A percentile compares a stretch with the other conserved stretches of the same genome.
phyloP scores from a whole-genome alignment of 352 stramenopile genomes.

The Phytophthora parvispora region DNA sequence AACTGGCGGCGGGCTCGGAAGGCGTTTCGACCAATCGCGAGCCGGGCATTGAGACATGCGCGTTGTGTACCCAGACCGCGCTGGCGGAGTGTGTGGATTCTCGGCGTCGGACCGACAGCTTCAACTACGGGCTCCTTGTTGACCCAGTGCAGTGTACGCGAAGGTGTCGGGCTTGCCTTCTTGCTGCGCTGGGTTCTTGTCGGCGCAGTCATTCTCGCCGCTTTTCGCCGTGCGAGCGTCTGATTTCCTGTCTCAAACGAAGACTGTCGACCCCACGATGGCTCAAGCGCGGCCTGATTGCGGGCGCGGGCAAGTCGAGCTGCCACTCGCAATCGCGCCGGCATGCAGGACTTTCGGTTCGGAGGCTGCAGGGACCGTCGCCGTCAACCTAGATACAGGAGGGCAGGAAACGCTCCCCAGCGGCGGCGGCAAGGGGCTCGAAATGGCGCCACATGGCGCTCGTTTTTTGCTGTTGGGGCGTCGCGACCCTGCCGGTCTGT shows the following conservation, averaged over 20 bases:
- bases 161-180: too few species aligned
- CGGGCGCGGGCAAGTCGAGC: neutral
- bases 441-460: neutral
- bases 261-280: constrained; percentile 15
- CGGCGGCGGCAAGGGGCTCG: too few species aligned
- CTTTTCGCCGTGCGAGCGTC: constrained; percentile 19
- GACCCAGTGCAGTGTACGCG: neutral
- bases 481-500: too few species aligned
- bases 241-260: constrained; percentile 39
- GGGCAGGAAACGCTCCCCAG: neutral
- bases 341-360: too few species aligned
- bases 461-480: neutral
- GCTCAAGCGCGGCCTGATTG: constrained; percentile 10
- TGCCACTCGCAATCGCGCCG: neutral
- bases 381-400: neutral
- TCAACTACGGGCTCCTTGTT: neutral
- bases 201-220: neutral
- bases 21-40: neutral
- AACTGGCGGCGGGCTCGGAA: neutral
- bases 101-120: neutral
- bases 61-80: neutral
- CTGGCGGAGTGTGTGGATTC: neutral
- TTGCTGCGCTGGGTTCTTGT: neutral
- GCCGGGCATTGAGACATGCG: neutral
- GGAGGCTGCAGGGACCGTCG: neutral